These are phyloP conservation scores for Cucumis sativus DNA, from an alignment of 306 rosid species.

Conservation along the genomic window Cucumber_9930_V3 NC_026656.2:15204501-15205000, in stretches of 20 bases:
- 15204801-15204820: slow-evolving; percentile 58
- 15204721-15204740: slow-evolving; percentile 84
- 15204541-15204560: background rate
- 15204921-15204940: slow-evolving; percentile 68
- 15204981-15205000: slow-evolving; percentile 87
- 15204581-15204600: background rate
- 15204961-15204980: slow-evolving; percentile 87
- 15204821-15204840: slow-evolving; percentile 49
- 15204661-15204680: background rate
- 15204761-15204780: slow-evolving; percentile 42
- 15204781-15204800: slow-evolving; percentile 40
- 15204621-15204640: background rate
- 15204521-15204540: background rate
- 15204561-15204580: background rate
- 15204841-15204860: slow-evolving; percentile 7
- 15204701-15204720: slow-evolving; percentile 52
- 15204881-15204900: background rate
- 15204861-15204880: slow-evolving; percentile 8
- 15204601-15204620: background rate
- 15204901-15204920: slow-evolving; percentile 13
- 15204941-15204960: slow-evolving; percentile 82
- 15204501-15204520: background rate
- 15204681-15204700: background rate
- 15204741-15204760: slow-evolving; percentile 90
- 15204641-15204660: background rate